phyloP scores from a whole-genome alignment of 257 asterid genomes.

The Buddleja alternifolia region DNA sequence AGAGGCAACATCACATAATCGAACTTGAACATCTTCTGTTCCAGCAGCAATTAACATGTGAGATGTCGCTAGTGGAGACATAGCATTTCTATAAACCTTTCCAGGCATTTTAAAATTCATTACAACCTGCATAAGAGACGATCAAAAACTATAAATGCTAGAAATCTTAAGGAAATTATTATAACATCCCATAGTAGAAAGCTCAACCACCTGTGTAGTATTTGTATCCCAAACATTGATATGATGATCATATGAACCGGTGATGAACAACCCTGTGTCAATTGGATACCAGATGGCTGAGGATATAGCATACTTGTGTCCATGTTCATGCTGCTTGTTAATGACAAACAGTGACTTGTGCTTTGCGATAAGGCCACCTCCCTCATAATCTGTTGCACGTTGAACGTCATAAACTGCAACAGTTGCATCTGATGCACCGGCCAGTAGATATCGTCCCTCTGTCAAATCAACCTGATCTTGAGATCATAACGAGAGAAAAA shows the following conservation, averaged over 20 bases:
- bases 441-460: conserved; percentile 88
- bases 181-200: neutral
- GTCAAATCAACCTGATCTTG: conserved; percentile 98
- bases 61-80: conserved; percentile 85
- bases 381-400: conserved; percentile 65
- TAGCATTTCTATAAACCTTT: conserved; percentile 87
- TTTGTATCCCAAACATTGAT: conserved; percentile 98
- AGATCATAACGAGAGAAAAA: conserved; percentile 56
- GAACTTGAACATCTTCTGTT: conserved; percentile 98
- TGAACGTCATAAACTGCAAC: conserved; percentile 87
- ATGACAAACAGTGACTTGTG: conserved; percentile 67
- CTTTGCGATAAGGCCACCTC: conserved; percentile 69
- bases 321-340: conserved; percentile 86
- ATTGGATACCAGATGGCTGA: conserved; percentile 96
- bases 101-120: conserved; percentile 95
- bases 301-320: conserved; percentile 80
- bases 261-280: conserved; percentile 89
- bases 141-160: conserved; percentile 24
- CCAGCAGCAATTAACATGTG: conserved; percentile 98
- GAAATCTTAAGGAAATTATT: conserved; percentile 7
- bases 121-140: conserved; percentile 59
- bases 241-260: conserved; percentile 94
- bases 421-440: conserved; percentile 91
- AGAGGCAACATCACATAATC: conserved; percentile 93
- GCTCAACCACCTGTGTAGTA: conserved; percentile 64